phyloP scores from a whole-genome alignment of 306 rosid species.

The Trichosanthes truncata region DNA sequence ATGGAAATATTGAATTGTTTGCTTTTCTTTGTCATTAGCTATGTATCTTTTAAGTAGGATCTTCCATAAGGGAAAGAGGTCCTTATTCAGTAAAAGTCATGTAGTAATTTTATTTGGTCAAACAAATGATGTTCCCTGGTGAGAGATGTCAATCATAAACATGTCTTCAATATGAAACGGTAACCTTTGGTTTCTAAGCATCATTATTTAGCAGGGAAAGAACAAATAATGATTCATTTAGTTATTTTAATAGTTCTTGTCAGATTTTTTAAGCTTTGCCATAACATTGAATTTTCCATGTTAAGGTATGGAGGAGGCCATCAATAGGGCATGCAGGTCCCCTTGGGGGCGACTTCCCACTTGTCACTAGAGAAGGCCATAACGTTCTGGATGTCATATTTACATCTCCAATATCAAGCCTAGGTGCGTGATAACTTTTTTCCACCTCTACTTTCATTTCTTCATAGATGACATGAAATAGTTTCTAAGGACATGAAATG shows the following conservation, averaged over 20 bases:
- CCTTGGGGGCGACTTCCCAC: constrained; percentile 65
- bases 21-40: neutral
- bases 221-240: neutral
- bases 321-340: constrained; percentile 68
- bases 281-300: neutral
- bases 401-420: constrained; percentile 75
- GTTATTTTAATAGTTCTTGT: neutral
- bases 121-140: neutral
- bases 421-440: constrained; percentile 30
- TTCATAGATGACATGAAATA: neutral
- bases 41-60: neutral
- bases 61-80: neutral
- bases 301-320: constrained; percentile 87
- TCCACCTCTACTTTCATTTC: constrained; percentile 1
- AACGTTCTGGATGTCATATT: constrained; percentile 76
- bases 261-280: neutral
- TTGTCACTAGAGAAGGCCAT: constrained; percentile 73
- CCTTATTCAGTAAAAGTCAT: neutral
- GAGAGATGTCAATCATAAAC: neutral
- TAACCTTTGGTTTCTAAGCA: neutral
- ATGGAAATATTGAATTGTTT: neutral
- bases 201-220: neutral
- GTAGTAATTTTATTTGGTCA: neutral
- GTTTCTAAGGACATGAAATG: constrained; percentile 10
- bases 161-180: neutral